A percentile compares a stretch with the other conserved stretches of the same genome.
Evolutionary conservation across 1,284 basidiomycete genomes (phyloP).

Genomic region (Gymnopus androsaceus): DNA sequence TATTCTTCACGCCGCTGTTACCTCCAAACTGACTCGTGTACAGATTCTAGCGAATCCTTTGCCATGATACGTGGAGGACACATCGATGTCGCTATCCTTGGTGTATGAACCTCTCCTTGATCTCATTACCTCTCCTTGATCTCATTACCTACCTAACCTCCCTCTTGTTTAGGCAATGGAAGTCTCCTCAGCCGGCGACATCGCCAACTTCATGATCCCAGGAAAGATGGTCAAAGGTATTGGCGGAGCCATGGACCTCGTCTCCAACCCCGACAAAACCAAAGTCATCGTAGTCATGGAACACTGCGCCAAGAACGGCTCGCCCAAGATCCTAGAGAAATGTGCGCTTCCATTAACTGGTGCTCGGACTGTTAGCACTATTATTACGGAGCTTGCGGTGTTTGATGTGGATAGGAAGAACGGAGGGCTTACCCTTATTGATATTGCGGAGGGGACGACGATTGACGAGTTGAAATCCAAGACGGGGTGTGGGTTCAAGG

Average conservation of each 20-base stretch:
- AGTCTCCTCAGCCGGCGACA: slow-evolving; percentile 90
- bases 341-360: slow-evolving; percentile 90
- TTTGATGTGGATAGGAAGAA: slow-evolving; percentile 84
- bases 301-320: slow-evolving; percentile 88
- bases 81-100: slow-evolving; percentile 89
- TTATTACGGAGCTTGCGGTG: slow-evolving; percentile 91
- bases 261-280: slow-evolving; percentile 90
- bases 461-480: slow-evolving; percentile 84
- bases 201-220: slow-evolving; percentile 98
- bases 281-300: slow-evolving; percentile 89
- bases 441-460: slow-evolving; percentile 82
- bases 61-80: slow-evolving; percentile 97
- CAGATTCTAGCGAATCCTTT: slow-evolving; percentile 89
- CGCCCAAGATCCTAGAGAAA: slow-evolving; percentile 82
- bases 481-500: slow-evolving; percentile 80
- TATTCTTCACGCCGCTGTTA: background rate
- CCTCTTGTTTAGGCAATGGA: slow-evolving; percentile 76
- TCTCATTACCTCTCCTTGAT: background rate
- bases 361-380: slow-evolving; percentile 80
- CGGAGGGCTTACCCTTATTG: slow-evolving; percentile 76
- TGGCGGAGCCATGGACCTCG: slow-evolving; percentile 95
- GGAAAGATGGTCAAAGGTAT: slow-evolving; percentile 91
- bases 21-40: background rate
- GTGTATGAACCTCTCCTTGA: slow-evolving; percentile 43
- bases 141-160: slow-evolving; percentile 10